Conservation (phyloP, 768 basidiomycete species). For the Myochromella boudieri region DNA sequence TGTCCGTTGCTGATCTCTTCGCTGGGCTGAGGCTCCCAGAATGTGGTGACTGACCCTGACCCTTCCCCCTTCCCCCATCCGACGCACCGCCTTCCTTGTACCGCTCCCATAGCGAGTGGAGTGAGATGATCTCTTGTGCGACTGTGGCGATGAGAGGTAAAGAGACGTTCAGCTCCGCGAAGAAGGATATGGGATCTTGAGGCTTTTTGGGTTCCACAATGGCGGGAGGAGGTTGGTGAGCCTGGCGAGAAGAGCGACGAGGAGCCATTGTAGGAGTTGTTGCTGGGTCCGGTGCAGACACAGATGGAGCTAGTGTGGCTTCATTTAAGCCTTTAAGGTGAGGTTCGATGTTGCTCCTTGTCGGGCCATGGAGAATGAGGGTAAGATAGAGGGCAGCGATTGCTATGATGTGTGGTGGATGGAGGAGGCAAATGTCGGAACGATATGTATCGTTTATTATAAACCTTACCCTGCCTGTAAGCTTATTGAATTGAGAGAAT, state of each 20-base stretch:
- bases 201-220: conserved; percentile 35
- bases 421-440: conserved; percentile 88
- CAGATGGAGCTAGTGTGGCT: conserved; percentile 7
- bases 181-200: conserved; percentile 77
- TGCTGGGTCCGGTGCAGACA: no score
- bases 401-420: conserved; percentile 94
- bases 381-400: conserved; percentile 90
- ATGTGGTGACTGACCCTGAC: conserved; percentile 27
- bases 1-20: conserved; percentile 26
- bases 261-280: conserved; percentile 33
- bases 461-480: conserved; percentile 55
- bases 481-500: neutral
- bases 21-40: conserved; percentile 22
- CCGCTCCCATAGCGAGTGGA: conserved; percentile 88
- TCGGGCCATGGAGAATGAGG: conserved; percentile 68
- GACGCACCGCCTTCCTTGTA: conserved; percentile 66
- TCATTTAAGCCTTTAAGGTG: conserved; percentile 24
- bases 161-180: conserved; percentile 85
- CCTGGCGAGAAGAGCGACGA: conserved; percentile 57
- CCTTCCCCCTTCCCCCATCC: conserved; percentile 29
- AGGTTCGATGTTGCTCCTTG: conserved; percentile 41
- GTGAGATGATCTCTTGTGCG: conserved; percentile 85
- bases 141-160: conserved; percentile 80
- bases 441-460: conserved; percentile 96
- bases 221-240: conserved; percentile 23